Conservation (phyloP, 345 rosid genomes). For the Eucalyptus shirleyi region DNA sequence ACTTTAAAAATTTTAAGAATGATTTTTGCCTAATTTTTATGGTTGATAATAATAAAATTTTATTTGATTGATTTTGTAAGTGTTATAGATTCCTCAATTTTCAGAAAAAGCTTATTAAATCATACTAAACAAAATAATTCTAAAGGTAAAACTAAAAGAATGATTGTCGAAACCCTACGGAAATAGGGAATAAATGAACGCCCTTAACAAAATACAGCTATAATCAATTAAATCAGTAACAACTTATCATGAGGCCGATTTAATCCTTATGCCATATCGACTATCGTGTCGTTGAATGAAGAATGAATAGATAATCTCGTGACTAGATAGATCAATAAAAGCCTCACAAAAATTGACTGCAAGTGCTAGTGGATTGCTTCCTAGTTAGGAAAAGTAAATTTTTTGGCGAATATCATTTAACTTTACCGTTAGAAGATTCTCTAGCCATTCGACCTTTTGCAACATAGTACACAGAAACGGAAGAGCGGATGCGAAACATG, state of each 20-base stretch:
- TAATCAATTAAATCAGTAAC: background rate
- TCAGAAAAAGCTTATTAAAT: background rate
- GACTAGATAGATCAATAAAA: background rate
- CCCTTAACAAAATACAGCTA: background rate
- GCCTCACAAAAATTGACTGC: background rate
- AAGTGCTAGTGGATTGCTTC: background rate
- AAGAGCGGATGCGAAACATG: background rate
- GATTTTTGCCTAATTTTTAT: background rate
- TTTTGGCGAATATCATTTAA: background rate
- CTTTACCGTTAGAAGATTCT: background rate
- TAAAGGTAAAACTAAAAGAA: background rate
- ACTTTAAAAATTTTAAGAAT: background rate
- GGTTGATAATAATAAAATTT: rapidly evolving
- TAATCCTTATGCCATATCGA: background rate
- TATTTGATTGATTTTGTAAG: background rate
- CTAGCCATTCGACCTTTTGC: background rate
- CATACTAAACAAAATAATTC: background rate
- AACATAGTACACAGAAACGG: background rate
- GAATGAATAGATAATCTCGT: background rate
- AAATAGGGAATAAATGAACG: background rate
- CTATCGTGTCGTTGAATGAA: background rate
- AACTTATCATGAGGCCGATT: background rate
- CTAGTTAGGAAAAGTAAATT: background rate
- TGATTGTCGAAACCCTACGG: background rate
- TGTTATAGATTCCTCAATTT: background rate